Conservation (phyloP, 352 stramenopile species). For the Phytophthora pini region DNA sequence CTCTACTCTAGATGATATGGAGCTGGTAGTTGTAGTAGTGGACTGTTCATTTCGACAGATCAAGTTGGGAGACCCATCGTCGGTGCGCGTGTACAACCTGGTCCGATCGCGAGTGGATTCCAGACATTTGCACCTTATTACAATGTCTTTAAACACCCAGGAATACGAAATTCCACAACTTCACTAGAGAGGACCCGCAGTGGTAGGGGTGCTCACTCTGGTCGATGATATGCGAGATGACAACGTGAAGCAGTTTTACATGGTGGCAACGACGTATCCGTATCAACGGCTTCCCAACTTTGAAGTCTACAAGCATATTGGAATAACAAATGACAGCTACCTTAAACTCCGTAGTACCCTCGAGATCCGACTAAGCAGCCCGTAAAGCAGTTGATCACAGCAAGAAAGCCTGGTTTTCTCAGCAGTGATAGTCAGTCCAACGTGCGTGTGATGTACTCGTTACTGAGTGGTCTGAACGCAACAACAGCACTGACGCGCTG, state of each 20-base stretch:
- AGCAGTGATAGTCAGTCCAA: too few relatives aligned
- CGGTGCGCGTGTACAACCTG: not conserved
- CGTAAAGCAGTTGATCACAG: not conserved
- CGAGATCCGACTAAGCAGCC: slow-evolving; percentile 11
- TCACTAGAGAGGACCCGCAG: slow-evolving; percentile 16
- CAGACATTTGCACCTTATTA: slow-evolving; percentile 23
- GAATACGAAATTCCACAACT: slow-evolving; percentile 32
- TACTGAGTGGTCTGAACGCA: too few relatives aligned
- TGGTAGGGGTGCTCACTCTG: slow-evolving; percentile 28
- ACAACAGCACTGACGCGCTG: too few relatives aligned
- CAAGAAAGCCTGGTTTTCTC: too few relatives aligned
- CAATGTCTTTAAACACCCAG: slow-evolving; percentile 27
- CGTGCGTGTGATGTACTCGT: too few relatives aligned
- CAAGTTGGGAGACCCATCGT: not conserved
- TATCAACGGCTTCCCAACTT: slow-evolving; percentile 35
- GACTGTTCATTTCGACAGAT: slow-evolving; percentile 39
- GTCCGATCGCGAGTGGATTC: not conserved
- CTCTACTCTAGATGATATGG: slow-evolving; percentile 23
- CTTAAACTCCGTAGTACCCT: slow-evolving; percentile 18
- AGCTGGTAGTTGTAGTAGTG: slow-evolving; percentile 45
- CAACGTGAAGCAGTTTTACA: slow-evolving; percentile 23
- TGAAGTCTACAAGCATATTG: slow-evolving; percentile 22
- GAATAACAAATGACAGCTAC: slow-evolving; percentile 11
- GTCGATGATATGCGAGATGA: slow-evolving; percentile 24
- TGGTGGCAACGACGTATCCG: slow-evolving; percentile 32